These are phyloP conservation scores for Metschnikowia henanensis DNA, from an alignment of 805 yeast genomes.

Conservation along the genomic window DNA sequence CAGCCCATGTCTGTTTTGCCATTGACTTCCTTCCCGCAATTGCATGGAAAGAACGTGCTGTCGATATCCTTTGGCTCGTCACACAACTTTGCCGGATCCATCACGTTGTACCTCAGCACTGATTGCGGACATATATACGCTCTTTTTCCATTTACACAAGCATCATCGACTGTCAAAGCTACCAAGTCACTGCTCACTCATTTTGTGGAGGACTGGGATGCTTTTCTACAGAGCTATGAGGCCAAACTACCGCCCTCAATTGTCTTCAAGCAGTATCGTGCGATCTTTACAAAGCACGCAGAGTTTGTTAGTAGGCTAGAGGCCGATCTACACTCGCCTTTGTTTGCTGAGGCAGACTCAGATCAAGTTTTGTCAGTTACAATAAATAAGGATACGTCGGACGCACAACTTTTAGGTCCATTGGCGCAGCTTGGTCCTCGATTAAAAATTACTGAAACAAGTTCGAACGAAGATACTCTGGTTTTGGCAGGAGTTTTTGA, in stretches of 20 bases:
- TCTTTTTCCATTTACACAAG: conserved; percentile 15
- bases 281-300: conserved; percentile 7
- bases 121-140: conserved; percentile 12
- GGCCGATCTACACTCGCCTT: conserved; percentile 5
- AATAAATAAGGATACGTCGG: background rate
- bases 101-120: conserved; percentile 17
- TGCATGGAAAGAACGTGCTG: conserved; percentile 5
- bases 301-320: conserved; percentile 6
- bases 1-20: conserved; percentile 12
- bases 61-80: conserved; percentile 20
- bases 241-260: conserved; percentile 14
- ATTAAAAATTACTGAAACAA: conserved; percentile 5
- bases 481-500: conserved; percentile 7
- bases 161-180: conserved; percentile 8
- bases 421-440: conserved; percentile 7
- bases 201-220: conserved; percentile 13
- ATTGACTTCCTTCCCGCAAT: conserved; percentile 4
- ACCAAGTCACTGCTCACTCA: conserved; percentile 10
- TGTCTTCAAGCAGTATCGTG: conserved; percentile 6
- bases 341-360: conserved; percentile 4
- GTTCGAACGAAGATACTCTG: conserved; percentile 5
- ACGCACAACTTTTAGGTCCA: conserved; percentile 10
- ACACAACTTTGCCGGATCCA: conserved; percentile 13
- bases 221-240: conserved; percentile 2
- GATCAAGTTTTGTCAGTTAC: background rate